Percentiles rank a stretch among this genome's conserved stretches.
Conservation (phyloP, 768 basidiomycete genomes). For the Suillus weaverae region DNA sequence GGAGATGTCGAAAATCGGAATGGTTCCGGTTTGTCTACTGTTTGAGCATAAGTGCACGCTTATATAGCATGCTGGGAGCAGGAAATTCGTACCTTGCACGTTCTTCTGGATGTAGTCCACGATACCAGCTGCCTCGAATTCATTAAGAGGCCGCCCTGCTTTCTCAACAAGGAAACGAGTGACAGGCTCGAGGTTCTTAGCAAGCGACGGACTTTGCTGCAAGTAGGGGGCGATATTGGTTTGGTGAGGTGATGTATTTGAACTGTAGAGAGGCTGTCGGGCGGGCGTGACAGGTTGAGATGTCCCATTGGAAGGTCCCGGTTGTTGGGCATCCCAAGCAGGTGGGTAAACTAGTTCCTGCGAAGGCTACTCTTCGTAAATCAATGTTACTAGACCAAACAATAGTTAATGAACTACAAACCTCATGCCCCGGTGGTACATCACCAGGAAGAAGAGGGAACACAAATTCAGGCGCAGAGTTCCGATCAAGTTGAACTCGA, state of each 20-base stretch:
- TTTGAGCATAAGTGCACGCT: slow-evolving; percentile 15
- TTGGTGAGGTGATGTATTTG: slow-evolving; percentile 7
- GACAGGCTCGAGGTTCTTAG: slow-evolving; percentile 49
- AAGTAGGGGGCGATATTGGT: not conserved
- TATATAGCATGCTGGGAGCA: slow-evolving; percentile 9
- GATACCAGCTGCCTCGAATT: slow-evolving; percentile 55
- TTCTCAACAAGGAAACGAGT: slow-evolving; percentile 49
- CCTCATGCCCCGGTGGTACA: slow-evolving; percentile 5
- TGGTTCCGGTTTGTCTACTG: slow-evolving; percentile 46
- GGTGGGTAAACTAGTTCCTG: slow-evolving; percentile 7
- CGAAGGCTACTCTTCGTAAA: not conserved
- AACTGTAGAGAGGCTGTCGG: slow-evolving; percentile 17
- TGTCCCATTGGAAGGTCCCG: not conserved
- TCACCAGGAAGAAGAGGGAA: slow-evolving; percentile 19
- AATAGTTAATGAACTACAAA: not conserved
- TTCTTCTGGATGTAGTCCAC: slow-evolving; percentile 54
- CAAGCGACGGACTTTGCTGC: slow-evolving; percentile 28
- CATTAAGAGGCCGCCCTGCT: slow-evolving; percentile 47
- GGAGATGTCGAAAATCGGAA: slow-evolving; percentile 60
- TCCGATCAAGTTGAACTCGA: slow-evolving; percentile 22
- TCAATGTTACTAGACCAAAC: not conserved
- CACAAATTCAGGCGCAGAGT: slow-evolving; percentile 7
- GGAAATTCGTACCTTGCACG: slow-evolving; percentile 41
- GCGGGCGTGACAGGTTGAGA: slow-evolving; percentile 9
- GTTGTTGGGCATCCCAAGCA: slow-evolving; percentile 9